Evolutionary conservation across 495 filamentous ascomycete species (phyloP), one percentile per base, ranked within the genome.

Genomic region (Oleoguttula mirabilis): DNA sequence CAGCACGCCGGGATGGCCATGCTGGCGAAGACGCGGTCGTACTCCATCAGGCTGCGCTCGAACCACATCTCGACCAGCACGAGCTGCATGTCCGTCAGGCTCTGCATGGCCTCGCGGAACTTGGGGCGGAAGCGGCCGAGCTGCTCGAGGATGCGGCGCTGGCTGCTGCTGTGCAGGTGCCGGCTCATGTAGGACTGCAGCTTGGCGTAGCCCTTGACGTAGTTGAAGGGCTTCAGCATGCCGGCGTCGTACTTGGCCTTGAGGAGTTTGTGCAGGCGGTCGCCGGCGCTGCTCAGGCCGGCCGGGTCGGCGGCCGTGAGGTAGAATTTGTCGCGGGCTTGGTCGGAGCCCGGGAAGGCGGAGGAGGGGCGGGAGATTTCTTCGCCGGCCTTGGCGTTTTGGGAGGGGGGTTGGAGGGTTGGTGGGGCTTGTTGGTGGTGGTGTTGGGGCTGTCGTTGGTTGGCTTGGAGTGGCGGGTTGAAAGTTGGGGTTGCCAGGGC

Each of bases 51-150:
- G 34, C 77, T 87, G 39, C 78, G 74, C 57, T 99, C 90, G 54
- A 99, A 95, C 88, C 90, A 95, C 82, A 95, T 93, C 59, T 99
- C 90, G 37, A 94, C 88, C 34, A 85, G 71, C 5, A 94, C 80
- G 10, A 99, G 72, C 58, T 96, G 82, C 55, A 93, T 79, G 63
- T 95, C 88, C 11, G 82, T 94, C 51, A 96, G 65, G 23, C 67
- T 74, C 50, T 95, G 85, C 65, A 93, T 88, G 58, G 88, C 82
- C 57, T 96, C 92, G 43, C 90, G 77, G 60, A 99, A 96, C 53
- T 88, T 93, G 3, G 88, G 90, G 28, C 90, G 73, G 61, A 99
- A 96, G 45, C 80, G 79, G 61, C 92, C 84, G 21, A 99, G 65
- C 56, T 94, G 88, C 39, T 84, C 72, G 15, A 93, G 63, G 55